phyloP scores from a whole-genome alignment of 257 asterid species.

The Pogostemon cablin region DNA sequence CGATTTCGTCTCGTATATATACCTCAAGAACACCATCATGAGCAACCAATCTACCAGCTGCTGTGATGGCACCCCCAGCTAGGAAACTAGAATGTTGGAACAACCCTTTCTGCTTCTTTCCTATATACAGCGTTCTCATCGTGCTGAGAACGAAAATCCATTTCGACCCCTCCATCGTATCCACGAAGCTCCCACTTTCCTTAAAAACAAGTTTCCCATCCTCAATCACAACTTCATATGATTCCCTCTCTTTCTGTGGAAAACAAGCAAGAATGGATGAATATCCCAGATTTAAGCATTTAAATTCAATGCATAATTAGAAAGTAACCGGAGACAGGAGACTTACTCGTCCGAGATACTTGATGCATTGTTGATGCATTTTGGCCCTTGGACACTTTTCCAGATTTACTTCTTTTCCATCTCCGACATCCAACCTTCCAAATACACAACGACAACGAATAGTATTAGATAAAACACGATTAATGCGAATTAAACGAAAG shows the following conservation, averaged over 20 bases:
- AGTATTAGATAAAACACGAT: background rate
- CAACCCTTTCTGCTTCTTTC: conserved; percentile 74
- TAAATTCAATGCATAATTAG: background rate
- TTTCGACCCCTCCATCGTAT: conserved; percentile 75
- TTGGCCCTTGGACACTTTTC: conserved; percentile 75
- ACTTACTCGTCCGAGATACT: conserved; percentile 90
- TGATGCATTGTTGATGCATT: conserved; percentile 83
- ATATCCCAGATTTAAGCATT: conserved; percentile 9
- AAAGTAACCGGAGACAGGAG: background rate
- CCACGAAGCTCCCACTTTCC: conserved; percentile 61
- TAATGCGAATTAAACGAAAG: background rate
- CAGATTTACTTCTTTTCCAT: conserved; percentile 82
- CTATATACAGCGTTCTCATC: conserved; percentile 69
- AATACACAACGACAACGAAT: background rate
- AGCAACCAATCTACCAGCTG: conserved; percentile 92
- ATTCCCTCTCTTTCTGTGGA: conserved; percentile 79
- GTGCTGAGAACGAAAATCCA: conserved; percentile 97
- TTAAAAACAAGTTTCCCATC: conserved; percentile 74
- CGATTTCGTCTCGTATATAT: background rate
- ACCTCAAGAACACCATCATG: conserved; percentile 85
- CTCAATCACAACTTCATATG: conserved; percentile 67
- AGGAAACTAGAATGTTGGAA: conserved; percentile 96
- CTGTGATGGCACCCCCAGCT: conserved; percentile 92
- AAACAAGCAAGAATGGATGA: conserved; percentile 19
- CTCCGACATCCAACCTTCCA: conserved; percentile 92